A percentile compares a stretch with the other conserved stretches of the same genome.
These are phyloP conservation scores for Leucocoprinus leucothites DNA, from an alignment of 768 basidiomycete species.

Conservation along the genomic window DNA sequence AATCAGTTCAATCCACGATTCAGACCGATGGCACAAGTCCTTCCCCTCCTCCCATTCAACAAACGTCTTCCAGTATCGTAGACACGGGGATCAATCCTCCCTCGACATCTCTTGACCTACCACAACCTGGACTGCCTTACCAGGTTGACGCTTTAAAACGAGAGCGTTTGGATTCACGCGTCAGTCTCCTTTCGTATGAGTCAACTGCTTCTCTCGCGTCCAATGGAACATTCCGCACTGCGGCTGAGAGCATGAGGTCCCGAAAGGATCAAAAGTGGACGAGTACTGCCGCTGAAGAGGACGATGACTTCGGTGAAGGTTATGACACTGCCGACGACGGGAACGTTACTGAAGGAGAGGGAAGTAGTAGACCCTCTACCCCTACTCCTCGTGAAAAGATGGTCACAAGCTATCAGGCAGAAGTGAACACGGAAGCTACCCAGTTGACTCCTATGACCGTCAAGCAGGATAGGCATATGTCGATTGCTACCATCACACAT, in stretches of 20 bases:
- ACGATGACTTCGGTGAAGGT: not conserved
- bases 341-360: not conserved
- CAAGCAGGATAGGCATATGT: constrained; percentile 1
- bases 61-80: no score
- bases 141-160: not conserved
- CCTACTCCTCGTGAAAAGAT: constrained; percentile 14
- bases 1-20: no score
- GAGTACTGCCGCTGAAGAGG: not conserved
- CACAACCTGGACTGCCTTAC: not conserved
- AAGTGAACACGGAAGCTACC: constrained; percentile 17
- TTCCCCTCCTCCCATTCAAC: no score
- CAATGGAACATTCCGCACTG: constrained; percentile 13
- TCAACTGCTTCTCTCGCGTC: not conserved
- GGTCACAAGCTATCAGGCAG: constrained; percentile 12
- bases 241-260: constrained; percentile 14
- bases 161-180: constrained; percentile 9
- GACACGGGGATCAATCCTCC: not conserved
- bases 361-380: constrained; percentile 11
- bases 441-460: not conserved
- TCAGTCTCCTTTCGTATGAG: constrained; percentile 9
- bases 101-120: not conserved
- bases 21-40: no score
- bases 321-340: not conserved
- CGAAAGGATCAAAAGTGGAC: not conserved
- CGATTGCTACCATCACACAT: not conserved